Base-by-base conservation (phyloP, 208 protist species). In the Wallacemonas sp. region DNA sequence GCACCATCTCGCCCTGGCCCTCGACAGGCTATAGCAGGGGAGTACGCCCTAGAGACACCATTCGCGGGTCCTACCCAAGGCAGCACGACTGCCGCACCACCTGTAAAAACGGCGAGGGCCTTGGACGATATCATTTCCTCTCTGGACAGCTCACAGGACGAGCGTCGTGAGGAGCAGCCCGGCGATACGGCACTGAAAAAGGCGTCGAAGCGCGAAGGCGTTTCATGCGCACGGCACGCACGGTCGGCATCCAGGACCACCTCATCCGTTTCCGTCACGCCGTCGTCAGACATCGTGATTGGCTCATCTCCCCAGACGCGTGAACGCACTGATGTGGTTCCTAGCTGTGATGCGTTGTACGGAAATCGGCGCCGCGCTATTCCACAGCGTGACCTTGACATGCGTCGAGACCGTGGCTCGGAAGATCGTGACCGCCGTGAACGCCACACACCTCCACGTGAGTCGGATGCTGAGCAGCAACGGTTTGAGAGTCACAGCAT, bases 101-200 rank as follows among this genome's bases (percentile, higher is more conserved):
- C 9, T 19, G 17, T 19, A 22, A 5, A 4, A 4, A 26, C 4
- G 6, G 22, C 28, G 51, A 4, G 38, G 36, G 33, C 15, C 3
- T 34, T 62, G 56, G 41, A 62, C 1, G 56, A 62, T 47, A 39
- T 62, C 38, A 62, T 62, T 30, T 62, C 56, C 8, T 62, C 56
- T 21, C 56, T 62, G 11, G 36, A 45, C 41, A 31, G 26, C n/a
- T 62, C 56, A n/a, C n/a, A n/a, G n/a, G n/a, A n/a, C n/a, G n/a
- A n/a, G n/a, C n/a, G n/a, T n/a, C n/a, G n/a, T n/a, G n/a, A n/a
- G n/a, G n/a, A n/a, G n/a, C n/a, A n/a, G n/a, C n/a, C 9, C 44
- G 17, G 17, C 44, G 17, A 49, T 19, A 49, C 44, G 44, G 36
- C 36, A 41, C 36, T 17, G 36, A 14, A 6, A 14, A 41, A 41